Evolutionary conservation across 257 asterid genomes (phyloP).

Genomic region (Przewalskia tangutica): DNA sequence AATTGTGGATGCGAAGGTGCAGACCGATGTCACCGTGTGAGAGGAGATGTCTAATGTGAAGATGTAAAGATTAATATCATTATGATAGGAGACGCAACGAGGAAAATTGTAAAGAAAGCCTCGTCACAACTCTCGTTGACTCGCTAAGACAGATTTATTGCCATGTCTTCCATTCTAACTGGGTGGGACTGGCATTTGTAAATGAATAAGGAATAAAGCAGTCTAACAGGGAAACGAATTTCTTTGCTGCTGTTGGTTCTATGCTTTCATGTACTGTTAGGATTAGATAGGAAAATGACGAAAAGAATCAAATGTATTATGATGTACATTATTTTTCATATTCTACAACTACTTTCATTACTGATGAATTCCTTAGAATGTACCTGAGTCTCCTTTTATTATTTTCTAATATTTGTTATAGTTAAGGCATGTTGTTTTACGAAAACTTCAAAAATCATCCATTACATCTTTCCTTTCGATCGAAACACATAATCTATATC

Average conservation of each 20-base stretch:
- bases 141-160: background rate
- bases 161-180: background rate
- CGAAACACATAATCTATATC: too few species aligned
- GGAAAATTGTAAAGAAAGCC: background rate
- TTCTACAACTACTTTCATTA: background rate
- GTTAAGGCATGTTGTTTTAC: too few species aligned
- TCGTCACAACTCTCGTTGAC: background rate
- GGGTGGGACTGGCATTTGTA: background rate
- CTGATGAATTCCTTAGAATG: background rate
- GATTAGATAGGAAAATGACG: background rate
- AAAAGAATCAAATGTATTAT: background rate
- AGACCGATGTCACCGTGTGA: conserved; percentile 1
- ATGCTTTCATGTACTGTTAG: background rate
- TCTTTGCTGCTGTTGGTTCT: background rate
- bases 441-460: too few species aligned
- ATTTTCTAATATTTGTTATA: background rate
- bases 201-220: background rate
- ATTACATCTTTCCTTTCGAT: too few species aligned
- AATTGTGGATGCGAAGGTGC: background rate
- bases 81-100: background rate
- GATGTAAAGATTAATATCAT: background rate
- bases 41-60: background rate
- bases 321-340: background rate
- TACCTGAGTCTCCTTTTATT: background rate
- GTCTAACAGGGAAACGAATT: background rate